phyloP scores from a whole-genome alignment of 2,329 filamentous ascomycete genomes.

The Bimuria novae-zelandiae region DNA sequence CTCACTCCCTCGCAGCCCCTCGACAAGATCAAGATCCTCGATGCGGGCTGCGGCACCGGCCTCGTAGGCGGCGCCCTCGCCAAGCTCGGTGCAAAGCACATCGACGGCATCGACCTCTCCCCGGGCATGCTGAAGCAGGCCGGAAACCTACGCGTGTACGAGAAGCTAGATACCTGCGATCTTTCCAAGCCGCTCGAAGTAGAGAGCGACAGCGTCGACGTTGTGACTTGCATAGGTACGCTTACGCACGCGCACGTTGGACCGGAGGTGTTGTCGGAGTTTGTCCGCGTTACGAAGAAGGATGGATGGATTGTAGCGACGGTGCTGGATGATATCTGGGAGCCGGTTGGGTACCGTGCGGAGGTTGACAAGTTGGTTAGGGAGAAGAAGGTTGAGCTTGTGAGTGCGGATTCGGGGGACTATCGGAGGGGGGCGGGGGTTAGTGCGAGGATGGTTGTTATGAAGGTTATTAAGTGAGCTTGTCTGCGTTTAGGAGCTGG shows the following conservation, averaged over 20 bases:
- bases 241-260: constrained; percentile 61
- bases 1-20: constrained; percentile 1
- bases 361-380: constrained; percentile 41
- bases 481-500: not conserved
- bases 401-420: constrained; percentile 13
- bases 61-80: constrained; percentile 56
- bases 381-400: constrained; percentile 41
- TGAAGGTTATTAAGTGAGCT: constrained; percentile 9
- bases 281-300: constrained; percentile 53
- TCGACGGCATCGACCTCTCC: constrained; percentile 59
- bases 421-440: constrained; percentile 15
- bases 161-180: constrained; percentile 51
- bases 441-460: constrained; percentile 13
- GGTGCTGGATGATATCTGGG: constrained; percentile 56
- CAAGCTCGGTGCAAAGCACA: constrained; percentile 46
- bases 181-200: constrained; percentile 50
- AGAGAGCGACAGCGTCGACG: constrained; percentile 51
- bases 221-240: constrained; percentile 58
- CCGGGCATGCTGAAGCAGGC: constrained; percentile 53
- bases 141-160: constrained; percentile 52
- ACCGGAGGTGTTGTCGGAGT: constrained; percentile 52
- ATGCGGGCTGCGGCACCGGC: constrained; percentile 61
- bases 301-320: constrained; percentile 56
- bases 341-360: constrained; percentile 52
- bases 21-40: constrained; percentile 46